Evolutionary conservation across 2,329 filamentous ascomycete species (phyloP), one percentile per base, ranked within the genome.

Genomic region (Juglanconis oblonga): DNA sequence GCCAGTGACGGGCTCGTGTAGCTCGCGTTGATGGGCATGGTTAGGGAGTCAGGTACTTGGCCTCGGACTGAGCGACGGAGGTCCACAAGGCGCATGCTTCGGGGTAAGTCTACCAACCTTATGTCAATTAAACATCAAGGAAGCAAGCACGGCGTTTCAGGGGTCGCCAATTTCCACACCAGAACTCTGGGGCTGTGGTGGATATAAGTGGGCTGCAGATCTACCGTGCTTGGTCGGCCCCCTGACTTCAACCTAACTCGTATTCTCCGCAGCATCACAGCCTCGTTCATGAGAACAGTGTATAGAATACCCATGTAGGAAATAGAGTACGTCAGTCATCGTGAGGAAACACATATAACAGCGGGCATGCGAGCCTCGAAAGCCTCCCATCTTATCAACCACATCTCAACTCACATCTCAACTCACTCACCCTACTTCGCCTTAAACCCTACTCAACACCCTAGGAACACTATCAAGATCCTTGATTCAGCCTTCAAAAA

Each of bases 401-500:
- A 48, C 24, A 24, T 24, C 24, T 4, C 45, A 48, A 31, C 17
- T 31, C 4, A 48, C 24, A 24, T 24, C 24, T 4, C 45, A 48
- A 31, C 17, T 31, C 45, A 48, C 3, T 13, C n/a, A 9, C 44
- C n/a, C 45, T 7, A 5, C 31, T 48, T 24, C 24, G 9, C 4
- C 3, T 31, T 17, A 10, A 3, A 8, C 36, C 42, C 29, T 31
- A 14, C 33, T 31, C n/a, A 42, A 38, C 8, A 5, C 7, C 44
- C 11, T 32, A 6, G 38, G 17, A 5, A 54, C 38, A 31, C 42
- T 51, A 57, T 35, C 52, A 48, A 35, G 33, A 36, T 17, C 36
- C 33, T 42, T 49, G 38, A 49, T 17, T 44, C 57, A 47, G 35
- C 35, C 10, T 9, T 29, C 13, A n/a, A 58, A 64, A 68, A 52